A percentile compares a stretch with the other conserved stretches of the same genome.
phyloP scores from a whole-genome alignment of 495 filamentous ascomycete genomes.

The Penicillium fimorum region DNA sequence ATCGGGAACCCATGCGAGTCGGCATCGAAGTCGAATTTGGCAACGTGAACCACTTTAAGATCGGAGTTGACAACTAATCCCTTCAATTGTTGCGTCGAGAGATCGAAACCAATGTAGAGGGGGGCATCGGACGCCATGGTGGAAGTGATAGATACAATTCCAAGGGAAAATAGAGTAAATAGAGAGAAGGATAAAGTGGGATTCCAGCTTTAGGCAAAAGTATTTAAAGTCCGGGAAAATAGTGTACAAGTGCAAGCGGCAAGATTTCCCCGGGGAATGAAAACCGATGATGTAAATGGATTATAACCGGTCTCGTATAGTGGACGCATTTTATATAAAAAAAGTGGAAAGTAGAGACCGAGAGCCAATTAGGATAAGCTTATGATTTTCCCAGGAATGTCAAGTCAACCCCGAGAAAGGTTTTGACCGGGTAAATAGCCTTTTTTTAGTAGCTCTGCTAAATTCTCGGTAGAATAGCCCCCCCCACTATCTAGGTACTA shows the following conservation, averaged over 20 bases:
- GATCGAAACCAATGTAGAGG: constrained; percentile 89
- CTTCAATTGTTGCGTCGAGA: constrained; percentile 96
- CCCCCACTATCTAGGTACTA: constrained; percentile 5
- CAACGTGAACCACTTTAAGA: constrained; percentile 43
- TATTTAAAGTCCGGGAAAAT: neutral
- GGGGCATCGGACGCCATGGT: constrained; percentile 49
- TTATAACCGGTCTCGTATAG: constrained; percentile 5
- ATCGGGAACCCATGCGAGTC: constrained; percentile 73
- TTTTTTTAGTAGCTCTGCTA: constrained; percentile 8
- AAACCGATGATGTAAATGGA: constrained; percentile 10
- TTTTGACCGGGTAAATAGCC: constrained; percentile 10
- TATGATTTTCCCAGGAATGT: neutral
- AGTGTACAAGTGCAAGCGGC: constrained; percentile 1
- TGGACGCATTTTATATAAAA: neutral
- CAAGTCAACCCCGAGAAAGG: constrained; percentile 5
- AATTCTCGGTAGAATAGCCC: constrained; percentile 8
- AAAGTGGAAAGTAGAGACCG: constrained; percentile 1
- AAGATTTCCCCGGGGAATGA: neutral
- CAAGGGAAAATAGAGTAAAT: neutral
- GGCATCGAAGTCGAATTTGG: constrained; percentile 66
- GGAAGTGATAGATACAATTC: constrained; percentile 1
- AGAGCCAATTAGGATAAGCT: constrained; percentile 1
- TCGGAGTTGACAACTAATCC: constrained; percentile 78
- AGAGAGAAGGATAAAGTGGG: neutral
- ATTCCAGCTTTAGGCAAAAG: neutral